Conservation (phyloP, 1,284 basidiomycete species). For the Ceratobasidium sp. region DNA sequence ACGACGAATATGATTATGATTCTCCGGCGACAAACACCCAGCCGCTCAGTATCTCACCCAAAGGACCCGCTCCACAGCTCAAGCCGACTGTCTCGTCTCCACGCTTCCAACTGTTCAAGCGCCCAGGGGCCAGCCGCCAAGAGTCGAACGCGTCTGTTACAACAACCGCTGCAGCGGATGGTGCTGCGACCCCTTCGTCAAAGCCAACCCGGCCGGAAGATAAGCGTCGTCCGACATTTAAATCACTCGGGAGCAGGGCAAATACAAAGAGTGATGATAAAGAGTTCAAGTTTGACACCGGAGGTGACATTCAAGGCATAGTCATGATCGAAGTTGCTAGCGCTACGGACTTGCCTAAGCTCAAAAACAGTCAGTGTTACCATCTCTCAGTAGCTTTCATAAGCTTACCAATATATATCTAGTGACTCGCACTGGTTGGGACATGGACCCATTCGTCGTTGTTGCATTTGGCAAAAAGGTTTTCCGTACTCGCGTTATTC, state of each 20-base stretch:
- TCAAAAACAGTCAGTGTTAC: constrained; percentile 78
- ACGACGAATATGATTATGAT: constrained; percentile 44
- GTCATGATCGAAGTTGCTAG: constrained; percentile 82
- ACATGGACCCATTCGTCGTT: constrained; percentile 98
- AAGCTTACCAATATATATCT: constrained; percentile 2
- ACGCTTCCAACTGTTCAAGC: constrained; percentile 37
- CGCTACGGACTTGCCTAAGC: constrained; percentile 82
- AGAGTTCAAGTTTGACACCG: constrained; percentile 70
- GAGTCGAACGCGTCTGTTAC: constrained; percentile 30
- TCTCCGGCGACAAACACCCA: constrained; percentile 32
- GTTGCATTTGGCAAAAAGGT: constrained; percentile 97
- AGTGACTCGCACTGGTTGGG: constrained; percentile 87
- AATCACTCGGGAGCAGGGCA: constrained; percentile 48
- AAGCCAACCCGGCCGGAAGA: constrained; percentile 37
- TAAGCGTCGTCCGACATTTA: constrained; percentile 21
- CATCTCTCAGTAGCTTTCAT: background rate
- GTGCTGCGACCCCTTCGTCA: constrained; percentile 34
- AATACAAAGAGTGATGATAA: constrained; percentile 48
- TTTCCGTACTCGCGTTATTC: constrained; percentile 89
- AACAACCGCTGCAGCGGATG: background rate
- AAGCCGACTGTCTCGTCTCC: constrained; percentile 23
- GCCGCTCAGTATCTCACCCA: background rate
- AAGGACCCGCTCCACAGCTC: constrained; percentile 12
- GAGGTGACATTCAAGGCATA: constrained; percentile 87
- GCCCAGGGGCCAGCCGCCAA: constrained; percentile 32